These are phyloP conservation scores for Thielaviopsis musarum DNA, from an alignment of 2,329 filamentous ascomycete species.

Conservation along the genomic window DNA sequence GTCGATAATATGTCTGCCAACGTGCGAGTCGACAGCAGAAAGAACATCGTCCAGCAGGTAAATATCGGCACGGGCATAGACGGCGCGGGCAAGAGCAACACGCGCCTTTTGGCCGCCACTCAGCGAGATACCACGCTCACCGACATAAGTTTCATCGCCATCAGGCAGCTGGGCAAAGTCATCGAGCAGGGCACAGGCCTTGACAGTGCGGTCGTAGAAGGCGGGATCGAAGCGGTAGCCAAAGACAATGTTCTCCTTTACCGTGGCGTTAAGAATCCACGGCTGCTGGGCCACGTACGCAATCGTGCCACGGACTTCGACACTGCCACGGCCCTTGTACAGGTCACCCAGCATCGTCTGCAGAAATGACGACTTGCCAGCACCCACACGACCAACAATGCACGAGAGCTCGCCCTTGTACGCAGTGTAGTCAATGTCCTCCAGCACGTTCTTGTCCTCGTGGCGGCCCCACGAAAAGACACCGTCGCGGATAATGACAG, in stretches of 20 bases:
- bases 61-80: slow-evolving; percentile 92
- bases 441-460: slow-evolving; percentile 51
- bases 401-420: slow-evolving; percentile 89
- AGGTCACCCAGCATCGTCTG: slow-evolving; percentile 80
- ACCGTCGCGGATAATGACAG: slow-evolving; percentile 65
- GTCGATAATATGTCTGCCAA: slow-evolving; percentile 86
- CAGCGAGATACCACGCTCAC: slow-evolving; percentile 88
- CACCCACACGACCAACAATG: slow-evolving; percentile 82
- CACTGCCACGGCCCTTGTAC: slow-evolving; percentile 74
- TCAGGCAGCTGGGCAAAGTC: slow-evolving; percentile 89
- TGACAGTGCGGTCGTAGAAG: slow-evolving; percentile 86
- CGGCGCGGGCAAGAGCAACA: slow-evolving; percentile 77
- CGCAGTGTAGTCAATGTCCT: slow-evolving; percentile 74
- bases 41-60: slow-evolving; percentile 89
- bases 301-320: slow-evolving; percentile 62
- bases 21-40: slow-evolving; percentile 95
- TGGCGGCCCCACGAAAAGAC: slow-evolving; percentile 92
- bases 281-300: slow-evolving; percentile 87
- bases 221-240: slow-evolving; percentile 83
- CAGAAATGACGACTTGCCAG: slow-evolving; percentile 86
- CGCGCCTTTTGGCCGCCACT: slow-evolving; percentile 94
- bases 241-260: slow-evolving; percentile 94
- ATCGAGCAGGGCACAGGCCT: slow-evolving; percentile 77
- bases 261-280: slow-evolving; percentile 97
- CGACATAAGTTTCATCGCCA: slow-evolving; percentile 90